Conservation (phyloP, 2,329 filamentous ascomycete genomes). For the Monilinia polystroma region DNA sequence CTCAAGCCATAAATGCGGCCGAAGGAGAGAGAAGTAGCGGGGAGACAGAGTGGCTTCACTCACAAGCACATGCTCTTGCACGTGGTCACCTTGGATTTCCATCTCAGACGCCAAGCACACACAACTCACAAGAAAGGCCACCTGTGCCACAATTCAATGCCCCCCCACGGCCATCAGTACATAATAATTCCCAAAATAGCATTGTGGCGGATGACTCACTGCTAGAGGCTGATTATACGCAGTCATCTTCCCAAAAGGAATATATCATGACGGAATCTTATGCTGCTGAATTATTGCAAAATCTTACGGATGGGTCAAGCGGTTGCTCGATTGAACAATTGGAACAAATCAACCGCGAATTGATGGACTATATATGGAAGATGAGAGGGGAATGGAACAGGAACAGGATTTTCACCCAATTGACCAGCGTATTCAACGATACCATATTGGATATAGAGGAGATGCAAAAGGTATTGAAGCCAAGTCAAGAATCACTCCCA, state of each 20-base stretch:
- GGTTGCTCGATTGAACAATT: conserved; percentile 75
- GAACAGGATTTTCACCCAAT: conserved; percentile 62
- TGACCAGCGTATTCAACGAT: conserved; percentile 72
- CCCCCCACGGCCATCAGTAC: conserved; percentile 32
- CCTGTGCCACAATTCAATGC: conserved; percentile 44
- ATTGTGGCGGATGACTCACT: conserved; percentile 38
- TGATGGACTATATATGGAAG: conserved; percentile 90
- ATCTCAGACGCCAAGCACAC: conserved; percentile 39
- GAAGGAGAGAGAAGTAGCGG: conserved; percentile 48
- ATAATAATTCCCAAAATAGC: conserved; percentile 6
- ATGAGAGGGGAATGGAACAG: conserved; percentile 80
- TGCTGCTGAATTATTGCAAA: conserved; percentile 30
- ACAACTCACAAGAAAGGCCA: conserved; percentile 40
- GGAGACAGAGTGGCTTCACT: conserved; percentile 54
- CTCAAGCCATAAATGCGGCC: conserved; percentile 22
- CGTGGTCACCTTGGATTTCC: conserved; percentile 41
- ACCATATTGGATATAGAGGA: conserved; percentile 65
- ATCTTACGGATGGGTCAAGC: conserved; percentile 35
- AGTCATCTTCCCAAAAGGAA: conserved; percentile 37
- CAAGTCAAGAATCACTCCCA: conserved; percentile 31
- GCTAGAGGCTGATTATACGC: conserved; percentile 35
- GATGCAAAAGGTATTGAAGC: conserved; percentile 37
- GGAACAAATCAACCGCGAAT: conserved; percentile 84
- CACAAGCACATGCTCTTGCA: conserved; percentile 54
- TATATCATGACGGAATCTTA: conserved; percentile 45